These are phyloP conservation scores for Eragrostis tef DNA, from an alignment of 202 grass and related monocot genomes.

Conservation along the genomic window DNA sequence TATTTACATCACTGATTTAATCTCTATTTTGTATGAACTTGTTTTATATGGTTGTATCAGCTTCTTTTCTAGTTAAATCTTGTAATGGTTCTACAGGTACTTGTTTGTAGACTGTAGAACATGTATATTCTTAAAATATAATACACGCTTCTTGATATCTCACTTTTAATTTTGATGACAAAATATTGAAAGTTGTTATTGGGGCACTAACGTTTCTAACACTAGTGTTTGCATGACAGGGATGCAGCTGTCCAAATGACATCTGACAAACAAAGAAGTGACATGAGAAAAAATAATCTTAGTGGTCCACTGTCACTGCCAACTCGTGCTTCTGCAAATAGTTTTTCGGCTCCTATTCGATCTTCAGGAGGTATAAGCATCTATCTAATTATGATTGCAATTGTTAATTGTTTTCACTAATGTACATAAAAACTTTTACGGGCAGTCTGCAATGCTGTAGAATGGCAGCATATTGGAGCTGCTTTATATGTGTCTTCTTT, in stretches of 20 bases:
- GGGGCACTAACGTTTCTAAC: background rate
- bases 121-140: too few relatives aligned
- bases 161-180: too few relatives aligned
- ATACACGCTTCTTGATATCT: too few relatives aligned
- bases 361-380: conserved; percentile 78
- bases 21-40: background rate
- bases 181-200: too few relatives aligned
- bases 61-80: background rate
- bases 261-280: conserved; percentile 71
- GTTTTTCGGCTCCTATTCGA: conserved; percentile 92
- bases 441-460: conserved; percentile 25
- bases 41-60: background rate
- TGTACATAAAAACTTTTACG: background rate
- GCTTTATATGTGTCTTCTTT: conserved; percentile 18
- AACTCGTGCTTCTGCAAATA: conserved; percentile 98
- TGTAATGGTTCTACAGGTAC: too few relatives aligned
- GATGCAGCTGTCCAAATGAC: conserved; percentile 55
- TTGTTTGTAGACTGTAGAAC: too few relatives aligned
- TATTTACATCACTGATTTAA: too few relatives aligned
- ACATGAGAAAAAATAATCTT: conserved; percentile 76
- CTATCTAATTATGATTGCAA: background rate
- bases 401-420: conserved; percentile 27
- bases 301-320: conserved; percentile 94
- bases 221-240: conserved; percentile 55
- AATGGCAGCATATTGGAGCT: conserved; percentile 12